Conservation (phyloP, 1,284 basidiomycete species). For the Peniophora sp. region DNA sequence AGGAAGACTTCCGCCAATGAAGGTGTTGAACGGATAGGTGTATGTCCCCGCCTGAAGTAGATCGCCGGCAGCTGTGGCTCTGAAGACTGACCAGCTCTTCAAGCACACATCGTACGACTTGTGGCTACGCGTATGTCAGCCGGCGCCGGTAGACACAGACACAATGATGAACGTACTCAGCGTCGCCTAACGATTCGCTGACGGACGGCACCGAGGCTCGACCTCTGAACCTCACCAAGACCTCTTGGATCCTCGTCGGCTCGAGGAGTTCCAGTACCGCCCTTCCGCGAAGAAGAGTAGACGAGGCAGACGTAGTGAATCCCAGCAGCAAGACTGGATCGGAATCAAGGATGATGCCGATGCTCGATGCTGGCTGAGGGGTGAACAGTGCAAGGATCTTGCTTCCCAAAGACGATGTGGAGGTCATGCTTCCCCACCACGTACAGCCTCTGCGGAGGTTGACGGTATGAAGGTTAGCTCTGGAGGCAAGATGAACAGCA, state of each 20-base stretch:
- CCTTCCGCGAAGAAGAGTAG: conserved; percentile 56
- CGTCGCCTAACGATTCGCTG: background rate
- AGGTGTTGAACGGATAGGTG: conserved; percentile 71
- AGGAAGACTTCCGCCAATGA: conserved; percentile 65
- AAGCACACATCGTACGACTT: background rate
- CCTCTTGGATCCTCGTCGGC: conserved; percentile 69
- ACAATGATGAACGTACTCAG: too few relatives aligned
- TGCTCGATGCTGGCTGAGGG: conserved; percentile 4
- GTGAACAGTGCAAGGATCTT: too few relatives aligned
- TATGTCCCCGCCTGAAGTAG: conserved; percentile 44
- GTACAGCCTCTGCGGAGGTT: too few relatives aligned
- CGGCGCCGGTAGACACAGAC: too few relatives aligned
- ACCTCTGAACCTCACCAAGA: conserved; percentile 42
- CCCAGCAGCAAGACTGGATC: conserved; percentile 60
- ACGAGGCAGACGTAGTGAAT: conserved; percentile 67
- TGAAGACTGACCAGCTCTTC: background rate
- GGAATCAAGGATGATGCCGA: conserved; percentile 63
- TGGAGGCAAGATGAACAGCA: too few relatives aligned
- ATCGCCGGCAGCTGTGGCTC: background rate
- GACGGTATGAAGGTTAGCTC: too few relatives aligned
- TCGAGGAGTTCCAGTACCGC: conserved; percentile 65
- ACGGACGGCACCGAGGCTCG: background rate
- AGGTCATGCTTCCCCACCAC: too few relatives aligned
- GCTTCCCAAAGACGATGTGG: too few relatives aligned
- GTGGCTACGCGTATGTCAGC: background rate